Base-by-base conservation (phyloP, 306 rosid species). In the Carpinus viminea region DNA sequence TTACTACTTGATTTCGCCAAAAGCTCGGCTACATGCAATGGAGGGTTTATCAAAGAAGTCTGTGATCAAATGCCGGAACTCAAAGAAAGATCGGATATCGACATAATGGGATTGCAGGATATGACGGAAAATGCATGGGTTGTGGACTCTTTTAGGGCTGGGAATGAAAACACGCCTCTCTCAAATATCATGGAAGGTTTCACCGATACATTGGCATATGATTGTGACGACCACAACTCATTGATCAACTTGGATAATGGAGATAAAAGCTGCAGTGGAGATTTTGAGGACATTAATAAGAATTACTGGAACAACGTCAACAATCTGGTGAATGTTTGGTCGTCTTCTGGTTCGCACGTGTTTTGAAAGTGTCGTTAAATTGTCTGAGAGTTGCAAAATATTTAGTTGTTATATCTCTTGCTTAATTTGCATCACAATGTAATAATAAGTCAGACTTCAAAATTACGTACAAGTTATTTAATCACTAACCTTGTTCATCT, bases 271-370 rank as follows among this genome's bases (percentile, higher is more conserved):
- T 79, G 78, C 31, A 73, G 34, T 69, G 80, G 69, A 52, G 83
- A 66, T 74, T 52, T 79, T 56, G 85, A 87, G 12, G 87, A 81
- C 43, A 83, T 68, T 15, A 87, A 79, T 34, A 26, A 48, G 75
- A 80, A 76, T 80, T 84, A 82, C 54, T 84, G 90, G 90, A 79
- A 82, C 24, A 71, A 64, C 65, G 50, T 82, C 46, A 78, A 82
- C 38, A 76, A 76, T 31, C 46, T 89, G 84, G 85, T 88, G 28
- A 79, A 89, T 74, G 84, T 82, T 60, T 80, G 45, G 45, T 4
- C 90, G 5, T 68, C 85, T 1, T 64, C 89, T 47, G 79, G 79
- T 60, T 86, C 86, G n/a, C 85, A 89, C 45, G 75, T 83, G 79
- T 81, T 41, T 7, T 41, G 45, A 41, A 41, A 50, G 0, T 15